Evolutionary conservation across 2,329 filamentous ascomycete species (phyloP), one percentile per base, ranked within the genome.

Genomic region (Fusarium albidum): DNA sequence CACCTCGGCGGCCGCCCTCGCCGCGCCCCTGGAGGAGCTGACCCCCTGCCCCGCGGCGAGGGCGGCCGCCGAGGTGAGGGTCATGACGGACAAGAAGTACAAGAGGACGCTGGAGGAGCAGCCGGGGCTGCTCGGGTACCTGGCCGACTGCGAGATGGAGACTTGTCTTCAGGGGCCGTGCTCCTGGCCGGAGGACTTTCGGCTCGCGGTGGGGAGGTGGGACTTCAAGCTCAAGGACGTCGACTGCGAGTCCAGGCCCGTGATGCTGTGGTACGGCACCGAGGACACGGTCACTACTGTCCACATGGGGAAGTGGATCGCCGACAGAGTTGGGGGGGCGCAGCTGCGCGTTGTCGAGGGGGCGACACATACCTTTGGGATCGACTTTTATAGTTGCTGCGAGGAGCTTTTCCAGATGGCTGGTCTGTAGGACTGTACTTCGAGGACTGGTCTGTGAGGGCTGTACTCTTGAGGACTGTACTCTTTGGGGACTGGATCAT

Each of bases 241-340:
- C 14, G 43, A 15, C 4, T 59, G 34, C 25, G 49, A 42, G 1
- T 59, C 52, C 2, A 50, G 45, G 9, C 58, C 49, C 4, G 13
- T 56, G 9, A 3, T 47, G 13, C 26, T 60, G 21, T 26, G 44
- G 29, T 58, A 57, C 17, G 50, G 44, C 7, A 46, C 31, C 13
- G 29, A 49, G 1, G 51, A 59, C 26, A 32, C 47, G 17, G 52
- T 41, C 5, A 39, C 55, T 2, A 38, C 51, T 4, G 17, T 40
- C 15, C 57, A 61, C 17, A 58, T 61, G 55, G 51, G 55, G 2
- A 40, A 35, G 18, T 56, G 41, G 44, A 52, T 59, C 28, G 38
- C 48, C 5, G 38, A 42, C 6, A 52, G 40, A 25, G 43, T 52
- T 17, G 10, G 29, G 5, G 50, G 55, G 8, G 51, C 56, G 2